Conservation (phyloP, 176 grass and related monocot species). For the Cenchrus fungigraminus region DNA sequence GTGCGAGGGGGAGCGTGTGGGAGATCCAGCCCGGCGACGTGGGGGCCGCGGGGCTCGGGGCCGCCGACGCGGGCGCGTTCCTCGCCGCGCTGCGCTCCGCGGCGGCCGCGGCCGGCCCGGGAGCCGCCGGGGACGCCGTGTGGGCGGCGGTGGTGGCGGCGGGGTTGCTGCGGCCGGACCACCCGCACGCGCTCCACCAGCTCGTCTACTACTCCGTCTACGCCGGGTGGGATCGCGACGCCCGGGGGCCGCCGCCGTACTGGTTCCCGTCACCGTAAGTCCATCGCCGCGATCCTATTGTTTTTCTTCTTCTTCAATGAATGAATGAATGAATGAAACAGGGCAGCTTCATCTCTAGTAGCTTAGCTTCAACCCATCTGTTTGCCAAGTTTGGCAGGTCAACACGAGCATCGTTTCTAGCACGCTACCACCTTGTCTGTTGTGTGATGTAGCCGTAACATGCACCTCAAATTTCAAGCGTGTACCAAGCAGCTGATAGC, state of each 20-base stretch:
- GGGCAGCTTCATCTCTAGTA: not conserved
- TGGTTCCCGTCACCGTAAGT: constrained; percentile 89
- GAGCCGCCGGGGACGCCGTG: constrained; percentile 41
- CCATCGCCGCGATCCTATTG: not conserved
- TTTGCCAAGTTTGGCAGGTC: not conserved
- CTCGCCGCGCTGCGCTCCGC: constrained; percentile 49
- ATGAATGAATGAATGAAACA: not conserved
- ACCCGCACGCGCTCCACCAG: constrained; percentile 91
- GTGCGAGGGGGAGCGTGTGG: constrained; percentile 59
- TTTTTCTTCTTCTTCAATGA: not conserved
- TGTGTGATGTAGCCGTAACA: not conserved
- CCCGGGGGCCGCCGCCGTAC: constrained; percentile 80
- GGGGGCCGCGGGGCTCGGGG: constrained; percentile 49
- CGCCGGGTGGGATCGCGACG: constrained; percentile 61
- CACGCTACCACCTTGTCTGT: not conserved
- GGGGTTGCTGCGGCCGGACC: constrained; percentile 71
- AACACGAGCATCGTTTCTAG: not conserved
- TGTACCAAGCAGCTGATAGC: not conserved
- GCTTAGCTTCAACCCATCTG: not conserved
- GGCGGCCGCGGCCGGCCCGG: not conserved
- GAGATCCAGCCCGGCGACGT: constrained; percentile 68
- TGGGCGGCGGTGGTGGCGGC: constrained; percentile 52
- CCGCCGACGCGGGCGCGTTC: constrained; percentile 45
- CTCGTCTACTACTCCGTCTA: constrained; percentile 92
- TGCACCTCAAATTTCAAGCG: not conserved